Conservation (phyloP, 106 monocot species). For the Dioscorea alata region DNA sequence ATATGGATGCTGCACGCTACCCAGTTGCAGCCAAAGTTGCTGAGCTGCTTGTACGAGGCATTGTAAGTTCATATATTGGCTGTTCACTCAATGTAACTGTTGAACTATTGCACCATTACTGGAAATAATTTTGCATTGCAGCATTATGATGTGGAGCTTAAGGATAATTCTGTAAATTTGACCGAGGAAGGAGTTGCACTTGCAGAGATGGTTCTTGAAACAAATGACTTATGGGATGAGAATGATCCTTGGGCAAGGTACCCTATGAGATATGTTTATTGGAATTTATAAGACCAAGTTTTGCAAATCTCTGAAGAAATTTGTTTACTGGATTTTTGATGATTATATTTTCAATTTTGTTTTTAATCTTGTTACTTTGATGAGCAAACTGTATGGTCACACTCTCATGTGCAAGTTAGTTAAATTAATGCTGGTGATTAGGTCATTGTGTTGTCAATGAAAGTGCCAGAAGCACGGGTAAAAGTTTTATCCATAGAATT, state of each 20-base stretch:
- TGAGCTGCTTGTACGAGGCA: constrained; percentile 69
- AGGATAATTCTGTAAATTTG: constrained; percentile 87
- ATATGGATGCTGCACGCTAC: constrained; percentile 87
- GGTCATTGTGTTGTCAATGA: too few species aligned
- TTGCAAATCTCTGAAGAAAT: too few species aligned
- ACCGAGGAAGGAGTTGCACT: constrained; percentile 91
- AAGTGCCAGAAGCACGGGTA: too few species aligned
- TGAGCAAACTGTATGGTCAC: too few species aligned
- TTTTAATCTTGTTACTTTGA: too few species aligned
- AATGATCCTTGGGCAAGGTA: constrained; percentile 99
- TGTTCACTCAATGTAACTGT: not conserved
- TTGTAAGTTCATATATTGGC: constrained; percentile 44
- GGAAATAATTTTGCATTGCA: constrained; percentile 21
- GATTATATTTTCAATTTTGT: too few species aligned
- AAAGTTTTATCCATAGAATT: too few species aligned
- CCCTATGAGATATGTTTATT: constrained; percentile 2
- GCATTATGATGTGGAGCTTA: constrained; percentile 96
- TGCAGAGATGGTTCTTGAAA: constrained; percentile 89
- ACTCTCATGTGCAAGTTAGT: too few species aligned
- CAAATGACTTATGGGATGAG: constrained; percentile 98
- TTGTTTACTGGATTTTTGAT: too few species aligned
- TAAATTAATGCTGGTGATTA: too few species aligned
- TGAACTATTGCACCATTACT: not conserved
- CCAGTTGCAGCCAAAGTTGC: constrained; percentile 97
- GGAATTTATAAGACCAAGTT: too few species aligned